These are phyloP conservation scores for Psidium friedrichsthalianum DNA, from an alignment of 345 rosid species.

Conservation along the genomic window DNA sequence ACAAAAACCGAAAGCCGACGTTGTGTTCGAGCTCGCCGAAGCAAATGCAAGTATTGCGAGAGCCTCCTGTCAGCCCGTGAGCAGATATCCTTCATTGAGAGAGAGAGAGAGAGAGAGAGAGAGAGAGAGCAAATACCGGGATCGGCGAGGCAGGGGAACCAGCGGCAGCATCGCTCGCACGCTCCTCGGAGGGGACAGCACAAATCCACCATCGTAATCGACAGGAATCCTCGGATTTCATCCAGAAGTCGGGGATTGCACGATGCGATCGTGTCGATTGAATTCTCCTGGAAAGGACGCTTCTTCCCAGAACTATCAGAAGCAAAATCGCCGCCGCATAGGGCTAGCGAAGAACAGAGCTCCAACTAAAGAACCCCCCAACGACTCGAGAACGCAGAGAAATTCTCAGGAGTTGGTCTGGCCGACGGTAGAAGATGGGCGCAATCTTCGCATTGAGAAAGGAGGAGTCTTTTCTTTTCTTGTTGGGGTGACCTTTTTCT, in stretches of 20 bases:
- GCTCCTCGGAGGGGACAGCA: conserved; percentile 17
- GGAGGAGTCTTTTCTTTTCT: not conserved
- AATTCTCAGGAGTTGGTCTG: not conserved
- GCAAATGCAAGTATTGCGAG: not conserved
- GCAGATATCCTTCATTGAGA: not conserved
- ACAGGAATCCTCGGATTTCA: not conserved
- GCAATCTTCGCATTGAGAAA: not conserved
- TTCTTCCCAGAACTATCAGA: not conserved
- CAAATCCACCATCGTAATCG: conserved; percentile 20
- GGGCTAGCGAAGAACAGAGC: not conserved
- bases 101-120: not conserved
- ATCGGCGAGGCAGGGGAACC: conserved; percentile 62
- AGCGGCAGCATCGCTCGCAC: conserved; percentile 17
- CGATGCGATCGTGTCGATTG: not conserved
- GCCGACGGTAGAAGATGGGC: not conserved
- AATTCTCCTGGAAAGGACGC: not conserved
- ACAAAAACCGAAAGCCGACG: not conserved
- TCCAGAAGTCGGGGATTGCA: not conserved
- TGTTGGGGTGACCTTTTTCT: not conserved
- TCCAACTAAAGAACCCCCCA: not conserved
- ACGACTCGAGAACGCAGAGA: not conserved
- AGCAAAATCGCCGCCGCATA: not conserved
- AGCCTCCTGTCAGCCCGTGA: not conserved
- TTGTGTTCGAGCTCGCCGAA: not conserved
- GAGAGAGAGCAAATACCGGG: conserved; percentile 24